These are phyloP conservation scores for Aaosphaeria arxii DNA, from an alignment of 2,329 filamentous ascomycete species.

Conservation along the genomic window DNA sequence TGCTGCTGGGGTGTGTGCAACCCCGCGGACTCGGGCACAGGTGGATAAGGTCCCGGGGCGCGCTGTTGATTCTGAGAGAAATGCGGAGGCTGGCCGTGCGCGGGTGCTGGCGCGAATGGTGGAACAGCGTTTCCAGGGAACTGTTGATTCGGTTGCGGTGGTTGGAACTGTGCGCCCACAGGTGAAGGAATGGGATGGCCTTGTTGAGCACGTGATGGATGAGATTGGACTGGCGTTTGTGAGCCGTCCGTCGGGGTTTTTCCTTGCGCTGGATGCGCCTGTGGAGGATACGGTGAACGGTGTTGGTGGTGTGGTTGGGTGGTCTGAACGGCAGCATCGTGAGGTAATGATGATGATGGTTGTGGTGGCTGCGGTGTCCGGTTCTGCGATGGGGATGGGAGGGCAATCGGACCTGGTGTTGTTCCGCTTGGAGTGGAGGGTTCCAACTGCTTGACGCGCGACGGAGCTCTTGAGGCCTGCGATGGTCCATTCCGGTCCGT, in stretches of 20 bases:
- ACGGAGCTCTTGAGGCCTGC: no score
- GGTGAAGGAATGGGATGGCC: conserved; percentile 35
- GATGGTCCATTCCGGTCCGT: no score
- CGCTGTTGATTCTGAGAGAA: conserved; percentile 28
- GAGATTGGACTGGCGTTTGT: conserved; percentile 10
- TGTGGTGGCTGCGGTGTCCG: conserved; percentile 14
- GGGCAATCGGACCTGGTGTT: no score
- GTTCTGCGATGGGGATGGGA: conserved; percentile 7
- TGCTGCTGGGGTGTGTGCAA: conserved; percentile 30
- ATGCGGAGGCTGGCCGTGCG: conserved; percentile 8
- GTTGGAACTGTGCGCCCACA: conserved; percentile 31
- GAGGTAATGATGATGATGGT: conserved; percentile 18
- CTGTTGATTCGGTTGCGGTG: conserved; percentile 17
- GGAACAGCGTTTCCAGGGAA: conserved; percentile 21
- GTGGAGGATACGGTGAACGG: conserved; percentile 36
- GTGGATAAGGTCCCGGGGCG: conserved; percentile 19
- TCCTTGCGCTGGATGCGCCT: conserved; percentile 29
- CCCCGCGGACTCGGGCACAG: conserved; percentile 30
- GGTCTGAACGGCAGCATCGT: conserved; percentile 25
- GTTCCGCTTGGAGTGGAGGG: no score
- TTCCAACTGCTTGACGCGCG: no score
- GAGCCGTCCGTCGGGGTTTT: conserved; percentile 15
- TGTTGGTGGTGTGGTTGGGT: conserved; percentile 31
- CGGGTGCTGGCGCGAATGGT: conserved; percentile 24
- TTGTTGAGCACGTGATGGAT: conserved; percentile 1